Percentiles rank a stretch among this genome's conserved stretches.
Evolutionary conservation across 345 rosid species (phyloP).

Genomic region (Geranium brycei): DNA sequence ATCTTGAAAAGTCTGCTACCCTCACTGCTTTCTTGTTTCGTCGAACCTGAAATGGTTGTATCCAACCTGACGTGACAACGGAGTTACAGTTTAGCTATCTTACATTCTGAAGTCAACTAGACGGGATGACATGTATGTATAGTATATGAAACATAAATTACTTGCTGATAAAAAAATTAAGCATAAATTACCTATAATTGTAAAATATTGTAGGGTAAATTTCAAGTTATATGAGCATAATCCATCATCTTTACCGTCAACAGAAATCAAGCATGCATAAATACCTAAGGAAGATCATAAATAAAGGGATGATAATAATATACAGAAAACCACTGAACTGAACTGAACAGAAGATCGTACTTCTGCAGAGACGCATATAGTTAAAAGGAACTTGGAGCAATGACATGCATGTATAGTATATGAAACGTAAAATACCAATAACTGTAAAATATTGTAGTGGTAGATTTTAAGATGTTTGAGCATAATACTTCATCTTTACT

Average conservation of each 20-base stretch:
- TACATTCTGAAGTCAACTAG: slow-evolving; percentile 11
- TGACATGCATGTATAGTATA: neutral
- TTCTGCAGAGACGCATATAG: too few relatives aligned
- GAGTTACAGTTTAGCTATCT: slow-evolving; percentile 11
- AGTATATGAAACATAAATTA: neutral
- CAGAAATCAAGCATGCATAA: too few relatives aligned
- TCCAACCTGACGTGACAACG: slow-evolving; percentile 55
- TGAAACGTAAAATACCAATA: neutral
- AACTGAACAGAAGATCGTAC: too few relatives aligned
- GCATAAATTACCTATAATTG: too few relatives aligned
- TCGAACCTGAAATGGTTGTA: slow-evolving; percentile 86
- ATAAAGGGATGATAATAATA: too few relatives aligned
- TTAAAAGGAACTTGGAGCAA: neutral
- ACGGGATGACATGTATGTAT: neutral
- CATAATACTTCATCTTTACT: neutral
- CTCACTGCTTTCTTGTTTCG: slow-evolving; percentile 80
- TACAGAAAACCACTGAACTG: too few relatives aligned
- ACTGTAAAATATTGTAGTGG: neutral
- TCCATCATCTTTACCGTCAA: too few relatives aligned
- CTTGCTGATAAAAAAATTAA: too few relatives aligned
- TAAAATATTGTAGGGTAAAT: too few relatives aligned
- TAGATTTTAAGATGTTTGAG: too few relatives aligned
- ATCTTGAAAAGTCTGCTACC: slow-evolving; percentile 86
- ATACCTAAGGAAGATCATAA: too few relatives aligned
- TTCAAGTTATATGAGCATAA: too few relatives aligned